A percentile compares a stretch with the other conserved stretches of the same genome.
These are phyloP conservation scores for Gymnopilus junonius DNA, from an alignment of 768 basidiomycete species.

Conservation along the genomic window DNA sequence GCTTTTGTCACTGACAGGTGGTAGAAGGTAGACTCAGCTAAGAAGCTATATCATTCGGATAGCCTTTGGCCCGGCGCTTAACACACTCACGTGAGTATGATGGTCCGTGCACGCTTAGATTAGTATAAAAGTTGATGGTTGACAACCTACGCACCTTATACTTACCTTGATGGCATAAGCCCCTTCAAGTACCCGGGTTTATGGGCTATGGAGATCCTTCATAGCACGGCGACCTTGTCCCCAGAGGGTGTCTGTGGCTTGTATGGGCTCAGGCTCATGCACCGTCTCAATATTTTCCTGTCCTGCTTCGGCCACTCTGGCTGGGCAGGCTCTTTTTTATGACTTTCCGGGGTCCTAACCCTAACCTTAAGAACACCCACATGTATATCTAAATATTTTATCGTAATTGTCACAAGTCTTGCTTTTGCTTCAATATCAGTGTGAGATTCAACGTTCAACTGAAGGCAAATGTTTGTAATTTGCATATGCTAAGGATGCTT, in stretches of 20 bases:
- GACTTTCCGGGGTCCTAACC: constrained; percentile 42
- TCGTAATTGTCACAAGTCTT: neutral
- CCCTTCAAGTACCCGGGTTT: constrained; percentile 59
- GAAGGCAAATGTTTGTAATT: no score
- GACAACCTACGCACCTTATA: constrained; percentile 40
- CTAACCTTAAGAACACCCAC: constrained; percentile 43
- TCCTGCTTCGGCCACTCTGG: constrained; percentile 70
- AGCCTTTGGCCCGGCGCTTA: neutral
- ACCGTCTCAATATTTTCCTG: constrained; percentile 83
- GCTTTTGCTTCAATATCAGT: no score
- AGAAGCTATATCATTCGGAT: neutral
- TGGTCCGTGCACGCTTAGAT: constrained; percentile 41
- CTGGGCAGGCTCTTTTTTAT: constrained; percentile 54
- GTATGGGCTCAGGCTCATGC: constrained; percentile 78
- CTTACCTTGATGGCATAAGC: constrained; percentile 69
- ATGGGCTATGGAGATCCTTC: constrained; percentile 59
- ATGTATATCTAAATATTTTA: neutral
- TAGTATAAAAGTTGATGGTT: constrained; percentile 27
- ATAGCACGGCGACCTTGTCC: constrained; percentile 80
- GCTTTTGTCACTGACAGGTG: no score
- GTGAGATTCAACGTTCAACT: no score
- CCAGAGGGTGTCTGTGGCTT: constrained; percentile 60
- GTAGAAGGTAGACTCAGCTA: no score
- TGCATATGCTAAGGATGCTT: no score
- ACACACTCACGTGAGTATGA: neutral